phyloP scores from a whole-genome alignment of 305 asterid genomes.

The Solanum hybrid region DNA sequence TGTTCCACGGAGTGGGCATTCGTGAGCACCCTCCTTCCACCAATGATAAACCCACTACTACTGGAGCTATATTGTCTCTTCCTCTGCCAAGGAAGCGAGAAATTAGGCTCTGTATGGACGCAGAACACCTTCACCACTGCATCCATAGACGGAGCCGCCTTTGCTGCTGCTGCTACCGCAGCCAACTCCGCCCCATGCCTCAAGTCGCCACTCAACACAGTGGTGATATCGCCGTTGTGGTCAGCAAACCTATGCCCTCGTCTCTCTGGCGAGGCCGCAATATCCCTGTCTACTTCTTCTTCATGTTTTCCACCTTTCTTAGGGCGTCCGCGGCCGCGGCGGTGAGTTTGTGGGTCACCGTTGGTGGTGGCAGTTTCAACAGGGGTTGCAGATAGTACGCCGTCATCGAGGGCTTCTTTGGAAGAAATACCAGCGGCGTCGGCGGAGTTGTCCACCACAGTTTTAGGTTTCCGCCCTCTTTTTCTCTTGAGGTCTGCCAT shows the following conservation, averaged over 20 bases:
- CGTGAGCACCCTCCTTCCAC: constrained; percentile 70
- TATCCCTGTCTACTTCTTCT: background rate
- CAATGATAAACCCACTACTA: constrained; percentile 72
- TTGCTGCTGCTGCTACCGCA: background rate
- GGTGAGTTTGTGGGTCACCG: constrained; percentile 7
- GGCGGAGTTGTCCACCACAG: constrained; percentile 2
- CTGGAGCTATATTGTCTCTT: constrained; percentile 81
- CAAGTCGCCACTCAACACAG: background rate
- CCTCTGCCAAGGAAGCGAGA: constrained; percentile 90
- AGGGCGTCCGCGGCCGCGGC: constrained; percentile 27
- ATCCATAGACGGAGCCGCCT: constrained; percentile 74
- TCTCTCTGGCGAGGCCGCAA: constrained; percentile 9
- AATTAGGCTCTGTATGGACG: constrained; percentile 74
- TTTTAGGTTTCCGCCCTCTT: constrained; percentile 26
- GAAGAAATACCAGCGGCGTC: background rate
- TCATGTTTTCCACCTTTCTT: constrained; percentile 9
- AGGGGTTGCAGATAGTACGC: background rate
- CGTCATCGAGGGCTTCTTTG: background rate
- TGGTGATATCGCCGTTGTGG: constrained; percentile 5
- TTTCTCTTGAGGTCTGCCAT: constrained; percentile 19
- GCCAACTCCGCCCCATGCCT: background rate
- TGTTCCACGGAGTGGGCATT: constrained; percentile 87
- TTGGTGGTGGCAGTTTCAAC: background rate
- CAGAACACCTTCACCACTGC: constrained; percentile 91
- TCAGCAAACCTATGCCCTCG: background rate